Base-by-base conservation (phyloP, 768 basidiomycete genomes). In the Chalciporus piperatus region DNA sequence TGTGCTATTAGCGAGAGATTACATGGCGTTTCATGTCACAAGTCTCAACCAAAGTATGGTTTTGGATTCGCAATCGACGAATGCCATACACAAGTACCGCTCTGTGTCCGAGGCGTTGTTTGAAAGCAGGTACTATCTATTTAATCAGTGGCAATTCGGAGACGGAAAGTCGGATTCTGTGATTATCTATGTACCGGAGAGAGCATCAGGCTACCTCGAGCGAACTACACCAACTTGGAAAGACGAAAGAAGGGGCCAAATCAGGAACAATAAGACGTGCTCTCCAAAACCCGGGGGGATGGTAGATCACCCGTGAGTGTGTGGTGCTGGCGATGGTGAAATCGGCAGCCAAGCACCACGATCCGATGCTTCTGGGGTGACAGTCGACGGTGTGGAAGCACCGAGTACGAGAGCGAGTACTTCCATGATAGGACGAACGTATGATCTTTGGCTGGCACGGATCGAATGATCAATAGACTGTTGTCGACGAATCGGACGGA, bases 121-220 rank as follows among this genome's bases (percentile, higher is more conserved):
- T 30, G 37, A 38, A 20, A 40, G 35, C n/a, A 37, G 35, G 35
- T 6, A 28, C 48, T 48, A 60, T 60, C 59, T 42, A 20, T 19
- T 10, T 11, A 30, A 57, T 54, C 50, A 44, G 41, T 56, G 44
- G 48, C 30, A 25, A 10, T 19, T 47, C 46, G 27, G 46, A 47
- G 46, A 27, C 38, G 27, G n/a, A 5, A 13, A 27, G 25, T 25
- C 16, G n/a, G 35, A 23, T 23, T n/a, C 37, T 9, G 12, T 28
- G 47, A 54, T 44, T 44, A 54, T 54, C 52, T 32, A 53, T 50
- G 27, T 9, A 27, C 27, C 23, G 55, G 48, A 30, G 35, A 38
- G 20, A 8, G 25, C 16, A 14, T 35, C 44, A n/a, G 4, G 35
- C 35, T 37, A 37, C 8, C n/a, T n/a, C 16, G 35, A 37, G 35